Base-by-base conservation (phyloP, 1,284 basidiomycete genomes). In the Marasmius tenuissimus region DNA sequence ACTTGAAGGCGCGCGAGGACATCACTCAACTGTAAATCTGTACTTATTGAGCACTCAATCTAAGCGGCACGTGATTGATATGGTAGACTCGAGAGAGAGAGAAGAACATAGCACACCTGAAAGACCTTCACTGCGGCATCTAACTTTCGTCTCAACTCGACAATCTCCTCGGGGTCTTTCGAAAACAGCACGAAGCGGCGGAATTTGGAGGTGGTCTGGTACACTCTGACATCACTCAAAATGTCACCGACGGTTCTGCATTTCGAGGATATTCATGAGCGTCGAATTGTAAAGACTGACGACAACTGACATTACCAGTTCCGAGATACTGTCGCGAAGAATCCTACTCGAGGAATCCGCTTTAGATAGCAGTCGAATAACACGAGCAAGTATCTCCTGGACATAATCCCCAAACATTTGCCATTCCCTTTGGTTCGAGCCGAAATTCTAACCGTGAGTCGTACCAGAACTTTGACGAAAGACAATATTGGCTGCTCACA, bases 361-460 rank as follows among this genome's bases (percentile, higher is more conserved):
- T 8, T 42, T 54, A 14, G 39, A 54, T 1, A 54, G 37, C 38
- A 42, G 35, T 12, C 39, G 34, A 54, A 60, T 47, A 20, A 53
- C 51, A 47, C 58, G 54, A 14, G 40, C 58, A 20, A 60, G 22
- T 9, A 60, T 22, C n/a, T 60, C 58, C 37, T 60, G 58, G 6
- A 53, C 58, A 47, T 60, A 47, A 6, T 34, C 33, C 14, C 58
- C 58, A 35, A 60, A 60, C 6, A 18, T 40, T 20, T 45, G 37
- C 58, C 58, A 60, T 39, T 60, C 58, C 27, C 40, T 42, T 47
- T 60, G 58, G 47, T 60, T 60, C 27, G 58, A 12, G 16, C 33
- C 1, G 33, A 60, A 60, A 11, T 34, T 42, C 58, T 60, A 18
- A 20, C 3, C 4, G 3, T 37, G 16, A 42, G 42, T 14, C 47